Conservation (phyloP, 2,329 filamentous ascomycete genomes). For the Ophiostoma sp. region DNA sequence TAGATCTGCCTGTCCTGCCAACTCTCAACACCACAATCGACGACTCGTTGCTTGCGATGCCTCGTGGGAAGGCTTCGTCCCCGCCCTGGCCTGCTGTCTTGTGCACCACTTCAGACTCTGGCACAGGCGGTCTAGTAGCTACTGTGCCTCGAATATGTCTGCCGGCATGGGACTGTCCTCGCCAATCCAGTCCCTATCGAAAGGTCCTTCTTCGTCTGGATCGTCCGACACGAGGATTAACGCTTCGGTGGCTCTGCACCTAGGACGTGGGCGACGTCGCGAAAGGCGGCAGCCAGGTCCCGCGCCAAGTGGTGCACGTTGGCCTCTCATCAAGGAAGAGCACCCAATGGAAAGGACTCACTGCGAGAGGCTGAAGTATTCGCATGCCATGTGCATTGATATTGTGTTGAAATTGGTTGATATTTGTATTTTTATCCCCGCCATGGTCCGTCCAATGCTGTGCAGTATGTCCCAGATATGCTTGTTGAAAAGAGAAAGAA, state of each 20-base stretch:
- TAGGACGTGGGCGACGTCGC: conserved; percentile 50
- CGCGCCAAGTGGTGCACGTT: conserved; percentile 45
- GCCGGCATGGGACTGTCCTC: conserved; percentile 62
- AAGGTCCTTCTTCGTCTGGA: conserved; percentile 37
- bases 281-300: conserved; percentile 52
- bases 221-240: background rate
- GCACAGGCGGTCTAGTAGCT: conserved; percentile 59
- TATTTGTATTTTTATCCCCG: background rate
- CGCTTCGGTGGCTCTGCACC: conserved; percentile 32
- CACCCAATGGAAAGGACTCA: no score
- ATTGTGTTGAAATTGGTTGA: background rate
- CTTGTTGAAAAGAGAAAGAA: background rate
- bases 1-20: no score
- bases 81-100: conserved; percentile 15
- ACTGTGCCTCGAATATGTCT: conserved; percentile 58
- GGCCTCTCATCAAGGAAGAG: background rate
- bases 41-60: background rate
- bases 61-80: background rate
- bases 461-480: conserved; percentile 1
- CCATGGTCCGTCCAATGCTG: background rate
- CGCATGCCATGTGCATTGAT: no score
- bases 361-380: no score
- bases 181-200: conserved; percentile 70
- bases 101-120: conserved; percentile 51
- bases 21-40: no score